Base-by-base conservation (phyloP, 2,329 filamentous ascomycete species). In the Akanthomyces muscarius region DNA sequence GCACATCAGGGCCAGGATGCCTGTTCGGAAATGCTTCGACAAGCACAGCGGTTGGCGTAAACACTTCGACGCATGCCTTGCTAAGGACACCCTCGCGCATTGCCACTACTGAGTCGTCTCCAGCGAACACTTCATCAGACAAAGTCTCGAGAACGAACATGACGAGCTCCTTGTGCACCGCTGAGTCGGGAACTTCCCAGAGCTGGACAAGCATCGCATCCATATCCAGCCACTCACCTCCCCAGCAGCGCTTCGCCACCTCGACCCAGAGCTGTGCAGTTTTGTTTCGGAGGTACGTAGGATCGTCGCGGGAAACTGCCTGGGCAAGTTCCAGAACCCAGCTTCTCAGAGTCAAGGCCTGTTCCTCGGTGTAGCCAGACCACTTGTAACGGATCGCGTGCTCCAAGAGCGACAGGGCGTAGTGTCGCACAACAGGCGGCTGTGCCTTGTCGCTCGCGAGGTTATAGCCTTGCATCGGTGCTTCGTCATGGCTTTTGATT, bases 201-300 rank as follows among this genome's bases (percentile, higher is more conserved):
- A 98, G 81, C 70, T 87, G 84, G 51, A 93, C 85, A 62, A 99
- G 83, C 71, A 90, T 83, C 66, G 87, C 79, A 74, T 99, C 96
- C 94, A 99, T 97, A 72, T 96, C 88, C 80, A 90, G 87, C 95
- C 96, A 99, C 65, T 95, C 90, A 38, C 86, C 82, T n/a, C 84
- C 91, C 95, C 95, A 99, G 72, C 87, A 90, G 70, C 94, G 86
- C 79, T 98, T 98, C 47, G 93, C 92, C 60, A 97, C 82, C 75
- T 98, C 95, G 8, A 93, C 91, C 95, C 95, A 99, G 65, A 99
- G 79, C 76, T 96, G 90, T 33, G 91, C 92, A 41, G 95, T 89
- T 78, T 99, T 99, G 81, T 96, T 98, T 69, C 94, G 85, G 67
- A 97, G 80, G 73, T 93, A 99, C 38, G 84, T 75, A 3, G 92